Conservation (phyloP, 805 yeast genomes). For the Candida maesae region DNA sequence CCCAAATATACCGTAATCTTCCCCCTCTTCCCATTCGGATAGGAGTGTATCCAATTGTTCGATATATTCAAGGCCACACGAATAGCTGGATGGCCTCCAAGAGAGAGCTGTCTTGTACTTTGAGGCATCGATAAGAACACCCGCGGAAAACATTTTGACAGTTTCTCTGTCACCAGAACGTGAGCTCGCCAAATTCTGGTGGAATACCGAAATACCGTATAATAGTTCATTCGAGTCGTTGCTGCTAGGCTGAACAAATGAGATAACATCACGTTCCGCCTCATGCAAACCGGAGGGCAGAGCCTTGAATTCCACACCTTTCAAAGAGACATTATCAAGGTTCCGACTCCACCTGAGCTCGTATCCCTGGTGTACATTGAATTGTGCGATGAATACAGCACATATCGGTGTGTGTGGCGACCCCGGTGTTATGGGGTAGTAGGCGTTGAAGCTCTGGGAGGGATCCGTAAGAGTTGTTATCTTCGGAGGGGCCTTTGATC, state of each 20-base stretch:
- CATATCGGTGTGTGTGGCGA: slow-evolving; percentile 29
- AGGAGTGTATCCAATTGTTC: slow-evolving; percentile 32
- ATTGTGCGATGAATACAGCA: slow-evolving; percentile 46
- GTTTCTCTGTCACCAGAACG: slow-evolving; percentile 33
- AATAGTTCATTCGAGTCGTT: slow-evolving; percentile 21
- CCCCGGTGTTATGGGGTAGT: slow-evolving; percentile 7
- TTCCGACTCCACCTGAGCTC: slow-evolving; percentile 41
- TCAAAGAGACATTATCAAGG: slow-evolving; percentile 30
- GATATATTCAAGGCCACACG: slow-evolving; percentile 43
- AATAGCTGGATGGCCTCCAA: slow-evolving; percentile 41
- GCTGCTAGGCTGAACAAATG: slow-evolving; percentile 40
- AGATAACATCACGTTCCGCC: slow-evolving; percentile 45
- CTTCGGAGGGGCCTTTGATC: neutral
- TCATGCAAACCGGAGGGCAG: slow-evolving; percentile 69
- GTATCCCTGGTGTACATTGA: slow-evolving; percentile 50
- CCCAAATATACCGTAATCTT: slow-evolving; percentile 24
- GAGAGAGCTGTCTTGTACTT: slow-evolving; percentile 18
- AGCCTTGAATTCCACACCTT: slow-evolving; percentile 57
- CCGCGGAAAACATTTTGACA: slow-evolving; percentile 62
- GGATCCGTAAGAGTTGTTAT: neutral
- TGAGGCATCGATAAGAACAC: slow-evolving; percentile 49
- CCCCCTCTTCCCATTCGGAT: slow-evolving; percentile 17
- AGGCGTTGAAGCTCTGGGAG: slow-evolving; percentile 6
- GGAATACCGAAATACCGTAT: slow-evolving; percentile 51
- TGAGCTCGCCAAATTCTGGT: slow-evolving; percentile 38